phyloP scores from a whole-genome alignment of 2,329 filamentous ascomycete genomes.

The Moelleriella libera region DNA sequence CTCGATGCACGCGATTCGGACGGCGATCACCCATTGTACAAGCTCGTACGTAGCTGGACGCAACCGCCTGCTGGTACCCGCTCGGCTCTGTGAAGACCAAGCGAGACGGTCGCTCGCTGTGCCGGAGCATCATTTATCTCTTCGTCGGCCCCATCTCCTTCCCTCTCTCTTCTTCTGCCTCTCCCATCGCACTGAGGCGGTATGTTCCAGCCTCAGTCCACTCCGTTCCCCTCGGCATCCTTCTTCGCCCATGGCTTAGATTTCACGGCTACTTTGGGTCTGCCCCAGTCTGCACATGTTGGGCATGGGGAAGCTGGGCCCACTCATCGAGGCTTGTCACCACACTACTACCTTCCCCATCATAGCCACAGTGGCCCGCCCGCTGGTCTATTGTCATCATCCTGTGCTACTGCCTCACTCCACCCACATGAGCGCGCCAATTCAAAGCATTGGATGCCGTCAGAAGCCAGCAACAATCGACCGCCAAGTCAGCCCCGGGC shows the following conservation, averaged over 20 bases:
- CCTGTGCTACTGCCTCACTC: slow-evolving; percentile 4
- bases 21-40: too few relatives aligned
- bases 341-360: slow-evolving; percentile 3
- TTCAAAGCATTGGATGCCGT: slow-evolving; percentile 1
- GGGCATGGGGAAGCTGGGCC: slow-evolving; percentile 3
- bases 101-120: not conserved
- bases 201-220: slow-evolving; percentile 43
- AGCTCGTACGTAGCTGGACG: not conserved
- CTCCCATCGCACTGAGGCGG: slow-evolving; percentile 8
- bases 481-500: slow-evolving; percentile 7
- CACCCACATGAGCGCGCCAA: slow-evolving; percentile 5
- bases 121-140: not conserved
- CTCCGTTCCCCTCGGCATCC: slow-evolving; percentile 30
- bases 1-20: too few relatives aligned
- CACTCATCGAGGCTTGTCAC: slow-evolving; percentile 4
- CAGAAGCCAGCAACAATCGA: slow-evolving; percentile 4
- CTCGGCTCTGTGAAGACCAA: not conserved
- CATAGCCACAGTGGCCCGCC: slow-evolving; percentile 3
- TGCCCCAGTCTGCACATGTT: slow-evolving; percentile 5
- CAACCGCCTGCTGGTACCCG: not conserved
- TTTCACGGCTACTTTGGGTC: slow-evolving; percentile 8
- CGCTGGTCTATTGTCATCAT: slow-evolving; percentile 2
- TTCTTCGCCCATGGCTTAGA: slow-evolving; percentile 26
- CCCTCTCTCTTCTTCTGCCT: not conserved
- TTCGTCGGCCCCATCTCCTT: not conserved